Evolutionary conservation across 2,329 filamentous ascomycete species (phyloP), one percentile per base, ranked within the genome.

Genomic region (Paradendryphiella salina): DNA sequence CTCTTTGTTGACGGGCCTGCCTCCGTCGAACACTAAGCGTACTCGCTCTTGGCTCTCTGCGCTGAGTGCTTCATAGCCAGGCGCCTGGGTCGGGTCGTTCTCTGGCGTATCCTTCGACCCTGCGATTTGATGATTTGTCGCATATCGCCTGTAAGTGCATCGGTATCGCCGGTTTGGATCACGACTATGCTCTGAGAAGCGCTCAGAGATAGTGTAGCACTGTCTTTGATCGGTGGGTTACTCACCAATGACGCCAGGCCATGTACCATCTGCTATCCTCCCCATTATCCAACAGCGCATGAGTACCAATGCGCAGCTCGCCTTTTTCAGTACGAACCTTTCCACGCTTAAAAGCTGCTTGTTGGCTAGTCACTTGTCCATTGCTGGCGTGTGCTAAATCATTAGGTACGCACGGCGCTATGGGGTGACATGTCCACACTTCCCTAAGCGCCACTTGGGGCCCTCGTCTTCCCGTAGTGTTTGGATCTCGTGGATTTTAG

Each of bases 171-270:
- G 13, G 1, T n/a, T 10, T 11, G 3, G 18, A 13, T 17, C 15
- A 15, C 2, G n/a, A 3, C 10, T 5, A 10, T 11, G 11, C 20
- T 6, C 13, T 23, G 8, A 23, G 21, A 7, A 23, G 4, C 21
- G 6, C 21, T 7, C 6, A 23, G 21, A 23, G 21, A 5, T 23
- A 23, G 21, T 23, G 20, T 23, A 4, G 8, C 4, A 4, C 21
- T 23, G 21, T n/a, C 21, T 23, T 7, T 7, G 21, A 23, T 23
- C 21, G 21, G 21, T 7, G 2, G 21, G 21, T 23, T 23, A 66
- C 82, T 72, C 78, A 94, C 92, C 91, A 96, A 73, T 96, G 92
- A 68, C 87, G 87, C 86, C 88, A 96, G 46, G 50, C 57, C 48
- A 56, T 55, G 23, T 76, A 72, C 82, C 84, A 94, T 61, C 79